Evolutionary conservation across 2,329 filamentous ascomycete genomes (phyloP).

Genomic region (Phialophora chinensis): DNA sequence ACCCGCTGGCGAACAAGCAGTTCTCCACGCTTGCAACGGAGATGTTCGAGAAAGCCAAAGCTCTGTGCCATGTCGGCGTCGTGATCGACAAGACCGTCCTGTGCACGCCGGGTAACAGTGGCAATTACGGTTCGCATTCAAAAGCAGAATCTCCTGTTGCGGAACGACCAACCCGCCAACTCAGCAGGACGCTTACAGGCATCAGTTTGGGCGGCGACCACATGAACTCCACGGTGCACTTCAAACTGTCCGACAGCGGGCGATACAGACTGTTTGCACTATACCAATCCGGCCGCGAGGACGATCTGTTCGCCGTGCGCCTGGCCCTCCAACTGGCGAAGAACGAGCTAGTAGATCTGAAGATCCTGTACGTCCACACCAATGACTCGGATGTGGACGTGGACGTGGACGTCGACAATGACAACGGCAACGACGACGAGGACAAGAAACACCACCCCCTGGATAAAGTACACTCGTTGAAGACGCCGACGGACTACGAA

Average conservation of each 20-base stretch:
- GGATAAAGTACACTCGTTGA: conserved; percentile 3
- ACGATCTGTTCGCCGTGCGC: conserved; percentile 79
- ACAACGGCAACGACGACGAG: background rate
- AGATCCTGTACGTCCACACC: conserved; percentile 24
- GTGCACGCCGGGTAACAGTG: conserved; percentile 4
- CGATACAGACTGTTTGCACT: conserved; percentile 77
- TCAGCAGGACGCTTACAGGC: conserved; percentile 60
- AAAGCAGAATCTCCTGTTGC: conserved; percentile 28
- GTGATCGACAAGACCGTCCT: conserved; percentile 67
- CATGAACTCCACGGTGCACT: conserved; percentile 30
- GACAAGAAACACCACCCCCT: conserved; percentile 1
- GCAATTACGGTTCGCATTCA: background rate
- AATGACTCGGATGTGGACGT: conserved; percentile 17
- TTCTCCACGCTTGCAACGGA: conserved; percentile 57
- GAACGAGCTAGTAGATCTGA: conserved; percentile 68
- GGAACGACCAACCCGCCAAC: conserved; percentile 44
- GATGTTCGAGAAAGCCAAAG: conserved; percentile 63
- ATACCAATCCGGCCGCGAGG: conserved; percentile 76
- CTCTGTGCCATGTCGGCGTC: conserved; percentile 72
- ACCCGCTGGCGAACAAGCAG: conserved; percentile 56
- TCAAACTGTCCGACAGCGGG: conserved; percentile 48
- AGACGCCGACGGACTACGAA: conserved; percentile 20
- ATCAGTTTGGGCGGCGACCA: conserved; percentile 57
- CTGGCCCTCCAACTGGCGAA: conserved; percentile 84
- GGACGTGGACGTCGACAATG: too few species aligned